Percentiles rank a stretch among this genome's conserved stretches.
phyloP scores from a whole-genome alignment of 768 basidiomycete species.

The Roridomyces roridus region DNA sequence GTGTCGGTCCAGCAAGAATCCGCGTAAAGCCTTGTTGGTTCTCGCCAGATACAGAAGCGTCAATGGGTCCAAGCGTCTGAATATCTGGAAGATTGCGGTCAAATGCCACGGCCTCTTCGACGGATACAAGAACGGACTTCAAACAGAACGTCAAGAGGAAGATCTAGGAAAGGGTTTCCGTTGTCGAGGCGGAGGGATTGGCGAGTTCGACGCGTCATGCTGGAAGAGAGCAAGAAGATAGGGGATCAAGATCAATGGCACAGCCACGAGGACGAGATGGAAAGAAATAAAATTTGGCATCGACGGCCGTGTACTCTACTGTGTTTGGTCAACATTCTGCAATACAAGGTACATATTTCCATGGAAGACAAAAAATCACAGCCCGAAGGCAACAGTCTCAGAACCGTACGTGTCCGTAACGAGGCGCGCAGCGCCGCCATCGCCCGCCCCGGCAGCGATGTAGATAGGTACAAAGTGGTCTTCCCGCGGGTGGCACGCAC shows the following conservation, averaged over 20 bases:
- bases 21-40: too few relatives aligned
- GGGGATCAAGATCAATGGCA: too few relatives aligned
- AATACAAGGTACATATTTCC: neutral
- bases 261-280: conserved; percentile 2
- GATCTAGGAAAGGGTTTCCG: conserved; percentile 4
- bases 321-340: too few relatives aligned
- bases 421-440: conserved; percentile 52
- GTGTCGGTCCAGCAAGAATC: too few relatives aligned
- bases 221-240: too few relatives aligned
- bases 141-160: conserved; percentile 11
- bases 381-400: conserved; percentile 71
- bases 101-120: too few relatives aligned
- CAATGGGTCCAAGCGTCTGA: too few relatives aligned
- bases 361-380: too few relatives aligned
- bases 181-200: neutral
- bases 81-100: too few relatives aligned
- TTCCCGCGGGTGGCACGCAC: conserved; percentile 72
- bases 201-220: neutral
- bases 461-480: conserved; percentile 87
- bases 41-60: too few relatives aligned
- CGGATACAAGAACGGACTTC: too few relatives aligned
- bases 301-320: conserved; percentile 23
- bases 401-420: conserved; percentile 61
- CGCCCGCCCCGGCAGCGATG: conserved; percentile 77
- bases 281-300: conserved; percentile 21